These are phyloP conservation scores for Rhizopus delemar DNA, from an alignment of 371 early-diverging fungal species.

Conservation along the genomic window DNA sequence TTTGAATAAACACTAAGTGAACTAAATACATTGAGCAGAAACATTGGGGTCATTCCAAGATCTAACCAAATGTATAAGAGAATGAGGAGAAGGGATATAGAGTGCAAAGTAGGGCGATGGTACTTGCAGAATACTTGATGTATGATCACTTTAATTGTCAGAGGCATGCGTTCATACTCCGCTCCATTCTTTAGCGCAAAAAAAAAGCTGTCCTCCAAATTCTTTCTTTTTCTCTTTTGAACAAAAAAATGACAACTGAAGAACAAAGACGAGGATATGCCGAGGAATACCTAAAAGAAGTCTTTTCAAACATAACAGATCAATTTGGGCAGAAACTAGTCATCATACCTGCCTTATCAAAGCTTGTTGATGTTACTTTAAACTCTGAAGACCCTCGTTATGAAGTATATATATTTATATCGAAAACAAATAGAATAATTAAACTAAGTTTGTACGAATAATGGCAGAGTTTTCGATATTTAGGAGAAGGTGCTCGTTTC, in stretches of 20 bases:
- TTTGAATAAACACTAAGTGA: no score
- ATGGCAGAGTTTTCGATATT: neutral
- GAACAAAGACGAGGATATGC: neutral
- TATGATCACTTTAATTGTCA: no score
- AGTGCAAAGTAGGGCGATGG: no score
- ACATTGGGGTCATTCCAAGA: no score
- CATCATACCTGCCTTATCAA: slow-evolving; percentile 1
- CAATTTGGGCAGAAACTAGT: slow-evolving; percentile 1
- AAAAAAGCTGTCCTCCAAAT: no score
- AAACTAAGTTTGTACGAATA: neutral
- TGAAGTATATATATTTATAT: neutral
- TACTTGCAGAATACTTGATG: no score
- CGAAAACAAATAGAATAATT: neutral
- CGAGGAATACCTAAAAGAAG: neutral
- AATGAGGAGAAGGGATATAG: no score
- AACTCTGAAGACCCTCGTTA: neutral
- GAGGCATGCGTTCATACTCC: no score
- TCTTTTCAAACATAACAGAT: slow-evolving; percentile 1
- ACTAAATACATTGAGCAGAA: neutral
- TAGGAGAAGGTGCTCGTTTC: neutral
- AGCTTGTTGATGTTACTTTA: neutral
- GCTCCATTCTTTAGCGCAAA: no score
- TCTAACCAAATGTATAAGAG: no score
- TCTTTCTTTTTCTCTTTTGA: slow-evolving; percentile 2
- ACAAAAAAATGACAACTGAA: neutral